Evolutionary conservation across 2,329 filamentous ascomycete genomes (phyloP).

Genomic region (Paracorniculantispora psalliotae): DNA sequence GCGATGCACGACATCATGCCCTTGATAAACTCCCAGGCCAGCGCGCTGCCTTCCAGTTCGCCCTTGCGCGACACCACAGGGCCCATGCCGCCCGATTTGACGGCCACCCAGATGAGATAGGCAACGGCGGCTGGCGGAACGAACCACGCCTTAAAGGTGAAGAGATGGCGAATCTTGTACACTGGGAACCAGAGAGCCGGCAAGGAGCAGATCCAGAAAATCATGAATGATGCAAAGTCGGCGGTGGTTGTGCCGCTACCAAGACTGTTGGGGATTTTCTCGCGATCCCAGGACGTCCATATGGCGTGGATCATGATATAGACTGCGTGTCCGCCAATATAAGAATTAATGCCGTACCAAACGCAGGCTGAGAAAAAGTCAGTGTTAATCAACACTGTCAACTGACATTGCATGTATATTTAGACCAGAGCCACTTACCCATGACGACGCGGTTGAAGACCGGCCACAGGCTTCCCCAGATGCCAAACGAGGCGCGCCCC

Average conservation of each 20-base stretch:
- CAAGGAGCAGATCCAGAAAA: constrained; percentile 78
- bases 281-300: constrained; percentile 62
- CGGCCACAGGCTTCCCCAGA: constrained; percentile 86
- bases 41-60: constrained; percentile 56
- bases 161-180: constrained; percentile 81
- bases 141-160: constrained; percentile 82
- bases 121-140: constrained; percentile 77
- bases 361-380: constrained; percentile 54
- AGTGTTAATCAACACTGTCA: constrained; percentile 18
- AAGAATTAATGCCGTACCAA: constrained; percentile 82
- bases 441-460: constrained; percentile 85
- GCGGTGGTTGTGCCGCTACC: constrained; percentile 48
- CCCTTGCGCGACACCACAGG: constrained; percentile 70
- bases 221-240: constrained; percentile 74
- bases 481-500: constrained; percentile 72
- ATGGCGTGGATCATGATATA: constrained; percentile 85
- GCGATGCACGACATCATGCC: constrained; percentile 86
- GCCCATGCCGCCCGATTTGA: constrained; percentile 75
- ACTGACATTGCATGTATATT: too few relatives aligned
- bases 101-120: constrained; percentile 83
- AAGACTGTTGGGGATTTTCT: constrained; percentile 61
- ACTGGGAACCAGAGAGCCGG: constrained; percentile 88
- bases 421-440: constrained; percentile 40
- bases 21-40: constrained; percentile 78
- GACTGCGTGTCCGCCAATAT: constrained; percentile 80